Evolutionary conservation across 306 rosid genomes (phyloP), one percentile per base, ranked within the genome.

Genomic region (Dalbergia oliveri): DNA sequence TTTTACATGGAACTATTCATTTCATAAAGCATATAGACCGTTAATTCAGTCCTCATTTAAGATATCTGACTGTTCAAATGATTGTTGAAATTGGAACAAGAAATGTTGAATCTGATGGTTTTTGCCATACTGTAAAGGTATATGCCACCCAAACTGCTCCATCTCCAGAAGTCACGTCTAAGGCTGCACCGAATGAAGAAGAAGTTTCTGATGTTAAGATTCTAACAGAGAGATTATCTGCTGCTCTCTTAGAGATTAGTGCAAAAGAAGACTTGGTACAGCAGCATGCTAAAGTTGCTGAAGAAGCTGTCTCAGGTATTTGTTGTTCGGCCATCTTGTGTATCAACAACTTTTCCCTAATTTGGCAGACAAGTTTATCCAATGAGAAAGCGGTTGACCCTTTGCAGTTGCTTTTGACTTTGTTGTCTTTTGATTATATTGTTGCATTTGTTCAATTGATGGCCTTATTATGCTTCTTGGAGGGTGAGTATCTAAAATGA

Each of bases 301-400:
- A 89, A 88, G 97, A 91, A 88, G 97, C 97, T 72, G 97, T 91
- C 68, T 83, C 93, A 81, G 97, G 97, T 91, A 79, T 47, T 59
- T 76, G 41, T 41, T 85, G 58, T 72, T 79, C 13, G 43, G 41
- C 3, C 43, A 45, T 10, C 34, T 62, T 61, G 21, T 13, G 12
- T 50, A 5, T 47, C 67, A 37, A 16, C 23, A 41, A 56, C 8
- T 19, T 71, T 66, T 9, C 53, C 68, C 13, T 73, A 57, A 43
- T 31, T 44, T 66, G 47, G 11, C 45, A 45, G 9, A 33, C 65
- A 21, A 14, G 59, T 65, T 66, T 19, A 58, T 75, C 14, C 13
- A 61, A 62, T 23, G 49, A 51, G 66, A 72, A 72, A 51, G 41
- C 73, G 3, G 5, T 31, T 39, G 61, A 64, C 61, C 26, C 72